Evolutionary conservation across 805 yeast genomes (phyloP), one percentile per base, ranked within the genome.

Genomic region (Saturnispora dispora): DNA sequence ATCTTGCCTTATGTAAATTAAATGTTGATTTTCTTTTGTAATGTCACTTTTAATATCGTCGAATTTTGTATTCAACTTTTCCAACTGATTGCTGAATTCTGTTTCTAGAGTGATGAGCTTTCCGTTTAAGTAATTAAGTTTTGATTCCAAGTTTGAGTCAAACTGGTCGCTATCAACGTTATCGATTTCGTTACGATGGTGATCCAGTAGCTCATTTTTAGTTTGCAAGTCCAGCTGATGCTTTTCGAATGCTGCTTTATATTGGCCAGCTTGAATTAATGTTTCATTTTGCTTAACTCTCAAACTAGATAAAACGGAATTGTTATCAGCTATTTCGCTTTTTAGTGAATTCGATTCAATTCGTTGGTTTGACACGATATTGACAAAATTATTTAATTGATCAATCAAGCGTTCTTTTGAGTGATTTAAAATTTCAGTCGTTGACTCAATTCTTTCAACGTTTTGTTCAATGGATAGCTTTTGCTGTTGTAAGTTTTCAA

Each of bases 401-500:
- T 63, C 56, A 45, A 66, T 63, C 22, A 83, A 61, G 10, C 69
- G 71, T 3, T 66, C 72, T 37, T 69, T 71, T 0, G 74, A 55
- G 37, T 77, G 80, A 33, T 72, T 64, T 35, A 84, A 60, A 0
- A 73, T 53, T 23, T 71, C 75, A 2, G 81, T 72, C 0, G 80
- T 69, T 0, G 66, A 56, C n/a, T 64, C 63, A 3, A 88, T 62
- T 45, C 86, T 71, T 9, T 66, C 64, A 3, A 81, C 72, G 54
- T 82, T 86, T 17, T 76, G 79, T 2, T 58, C 54, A 4, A 79
- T 62, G 2, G 79, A 71, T 9, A 60, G 60, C 52, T 71, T 70
- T 45, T 75, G 74, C 47, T 77, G 78, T 35, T 71, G 68, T 44
- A 85, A 62, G 47, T 77, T 79, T 39, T 84, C 87, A 22, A 82